Evolutionary conservation across 2,329 filamentous ascomycete genomes (phyloP).

Genomic region (Fusarium scirpi): DNA sequence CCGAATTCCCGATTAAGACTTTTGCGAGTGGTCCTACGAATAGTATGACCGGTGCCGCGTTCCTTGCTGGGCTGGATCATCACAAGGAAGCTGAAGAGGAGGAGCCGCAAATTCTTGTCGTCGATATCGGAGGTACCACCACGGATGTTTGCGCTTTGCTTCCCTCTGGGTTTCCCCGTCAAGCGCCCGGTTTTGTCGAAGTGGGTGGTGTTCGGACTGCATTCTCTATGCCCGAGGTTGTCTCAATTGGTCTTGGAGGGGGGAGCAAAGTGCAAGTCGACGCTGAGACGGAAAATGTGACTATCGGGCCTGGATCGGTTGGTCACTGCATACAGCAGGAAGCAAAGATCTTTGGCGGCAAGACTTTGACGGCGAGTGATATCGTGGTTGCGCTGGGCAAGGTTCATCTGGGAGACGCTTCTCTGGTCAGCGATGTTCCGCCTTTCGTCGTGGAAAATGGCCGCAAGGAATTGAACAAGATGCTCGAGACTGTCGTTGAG

Average conservation of each 20-base stretch:
- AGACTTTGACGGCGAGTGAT: constrained; percentile 65
- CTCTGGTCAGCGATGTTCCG: constrained; percentile 46
- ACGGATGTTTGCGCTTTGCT: constrained; percentile 70
- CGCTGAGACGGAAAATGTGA: constrained; percentile 47
- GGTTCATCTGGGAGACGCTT: constrained; percentile 48
- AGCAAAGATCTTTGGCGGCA: constrained; percentile 65
- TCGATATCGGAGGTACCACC: constrained; percentile 72
- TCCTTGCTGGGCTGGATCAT: constrained; percentile 62
- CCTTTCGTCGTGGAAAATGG: constrained; percentile 38
- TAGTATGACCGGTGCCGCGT: constrained; percentile 65
- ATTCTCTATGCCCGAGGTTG: constrained; percentile 68
- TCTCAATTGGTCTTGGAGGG: constrained; percentile 68
- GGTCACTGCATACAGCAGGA: constrained; percentile 63
- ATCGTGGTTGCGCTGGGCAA: constrained; percentile 57
- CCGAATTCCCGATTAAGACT: constrained; percentile 63
- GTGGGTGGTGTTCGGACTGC: constrained; percentile 70
- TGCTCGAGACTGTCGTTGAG: constrained; percentile 65
- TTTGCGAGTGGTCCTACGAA: constrained; percentile 68
- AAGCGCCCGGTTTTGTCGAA: constrained; percentile 68
- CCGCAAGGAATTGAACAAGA: constrained; percentile 55
- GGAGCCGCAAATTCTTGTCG: constrained; percentile 58
- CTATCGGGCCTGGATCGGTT: constrained; percentile 68
- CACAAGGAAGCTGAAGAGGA: constrained; percentile 37
- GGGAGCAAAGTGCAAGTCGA: constrained; percentile 54
- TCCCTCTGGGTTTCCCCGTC: constrained; percentile 69